Evolutionary conservation across 345 rosid species (phyloP).

Genomic region (Arabidopsis arenosa): DNA sequence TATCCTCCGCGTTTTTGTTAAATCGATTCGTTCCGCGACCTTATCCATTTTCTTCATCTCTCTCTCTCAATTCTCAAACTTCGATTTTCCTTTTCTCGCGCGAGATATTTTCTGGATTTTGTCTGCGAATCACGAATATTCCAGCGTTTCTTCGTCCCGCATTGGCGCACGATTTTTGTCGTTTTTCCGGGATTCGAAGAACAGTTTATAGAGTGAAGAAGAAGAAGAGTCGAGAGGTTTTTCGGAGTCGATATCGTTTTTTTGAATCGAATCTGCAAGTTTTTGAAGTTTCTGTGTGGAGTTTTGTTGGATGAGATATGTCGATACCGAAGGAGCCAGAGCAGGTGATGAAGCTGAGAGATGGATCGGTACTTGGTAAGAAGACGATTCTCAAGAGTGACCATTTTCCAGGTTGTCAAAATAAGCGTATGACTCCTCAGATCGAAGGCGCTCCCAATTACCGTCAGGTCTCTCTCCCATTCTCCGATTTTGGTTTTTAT

Average conservation of each 20-base stretch:
- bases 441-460: conserved; percentile 99
- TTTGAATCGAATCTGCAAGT: background rate
- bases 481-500: background rate
- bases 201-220: conserved; percentile 23
- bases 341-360: conserved; percentile 91
- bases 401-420: conserved; percentile 99
- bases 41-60: conserved; percentile 26
- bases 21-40: conserved; percentile 38
- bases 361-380: conserved; percentile 96
- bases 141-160: conserved; percentile 34
- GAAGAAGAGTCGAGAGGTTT: conserved; percentile 15
- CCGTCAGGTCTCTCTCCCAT: conserved; percentile 69
- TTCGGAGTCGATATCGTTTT: background rate
- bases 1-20: conserved; percentile 8
- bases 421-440: conserved; percentile 84
- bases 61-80: conserved; percentile 18
- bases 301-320: conserved; percentile 49
- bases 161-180: conserved; percentile 34
- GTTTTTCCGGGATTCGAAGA: background rate
- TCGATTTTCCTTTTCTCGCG: conserved; percentile 17
- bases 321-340: conserved; percentile 87
- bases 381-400: conserved; percentile 96
- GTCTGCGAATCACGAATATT: conserved; percentile 37
- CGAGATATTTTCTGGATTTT: background rate
- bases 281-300: conserved; percentile 3